phyloP scores from a whole-genome alignment of 2,329 filamentous ascomycete species.

The Xylariaceae sp. region DNA sequence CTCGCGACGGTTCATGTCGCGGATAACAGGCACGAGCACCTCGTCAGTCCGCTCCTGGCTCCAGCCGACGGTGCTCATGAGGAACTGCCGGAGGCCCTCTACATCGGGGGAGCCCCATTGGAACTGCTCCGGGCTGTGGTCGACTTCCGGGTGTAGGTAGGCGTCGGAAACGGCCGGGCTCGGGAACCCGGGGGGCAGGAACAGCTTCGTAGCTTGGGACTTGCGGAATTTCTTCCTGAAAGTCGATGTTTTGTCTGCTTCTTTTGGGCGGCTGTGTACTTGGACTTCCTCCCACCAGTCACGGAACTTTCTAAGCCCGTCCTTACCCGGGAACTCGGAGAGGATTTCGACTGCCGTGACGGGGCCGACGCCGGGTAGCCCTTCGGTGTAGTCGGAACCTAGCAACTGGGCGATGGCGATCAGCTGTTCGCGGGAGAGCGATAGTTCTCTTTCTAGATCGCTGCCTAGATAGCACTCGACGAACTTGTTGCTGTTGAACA shows the following conservation, averaged over 20 bases:
- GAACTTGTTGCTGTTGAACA: conserved; percentile 98
- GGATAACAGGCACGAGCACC: conserved; percentile 89
- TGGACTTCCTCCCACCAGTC: conserved; percentile 87
- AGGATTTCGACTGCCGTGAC: conserved; percentile 93
- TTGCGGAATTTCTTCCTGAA: conserved; percentile 88
- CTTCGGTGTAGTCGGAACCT: conserved; percentile 92
- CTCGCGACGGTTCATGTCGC: conserved; percentile 87
- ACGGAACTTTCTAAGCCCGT: conserved; percentile 68
- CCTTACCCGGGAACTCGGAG: conserved; percentile 69
- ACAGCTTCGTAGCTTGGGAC: conserved; percentile 75
- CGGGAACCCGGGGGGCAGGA: conserved; percentile 77
- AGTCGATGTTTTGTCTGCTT: conserved; percentile 52
- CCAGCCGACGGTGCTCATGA: conserved; percentile 94
- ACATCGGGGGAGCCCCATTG: conserved; percentile 96
- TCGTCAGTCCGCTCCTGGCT: conserved; percentile 88
- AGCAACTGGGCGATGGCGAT: conserved; percentile 88
- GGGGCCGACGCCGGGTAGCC: conserved; percentile 82
- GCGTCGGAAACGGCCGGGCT: conserved; percentile 73
- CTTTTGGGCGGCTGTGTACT: conserved; percentile 57
- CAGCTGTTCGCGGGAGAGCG: conserved; percentile 77
- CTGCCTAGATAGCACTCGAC: conserved; percentile 88
- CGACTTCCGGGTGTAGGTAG: conserved; percentile 83
- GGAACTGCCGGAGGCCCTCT: conserved; percentile 73
- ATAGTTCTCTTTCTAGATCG: conserved; percentile 86
- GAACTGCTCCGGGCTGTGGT: conserved; percentile 71